Evolutionary conservation across 1,284 basidiomycete genomes (phyloP), one percentile per base, ranked within the genome.

Genomic region (Sporisorium scitamineum): DNA sequence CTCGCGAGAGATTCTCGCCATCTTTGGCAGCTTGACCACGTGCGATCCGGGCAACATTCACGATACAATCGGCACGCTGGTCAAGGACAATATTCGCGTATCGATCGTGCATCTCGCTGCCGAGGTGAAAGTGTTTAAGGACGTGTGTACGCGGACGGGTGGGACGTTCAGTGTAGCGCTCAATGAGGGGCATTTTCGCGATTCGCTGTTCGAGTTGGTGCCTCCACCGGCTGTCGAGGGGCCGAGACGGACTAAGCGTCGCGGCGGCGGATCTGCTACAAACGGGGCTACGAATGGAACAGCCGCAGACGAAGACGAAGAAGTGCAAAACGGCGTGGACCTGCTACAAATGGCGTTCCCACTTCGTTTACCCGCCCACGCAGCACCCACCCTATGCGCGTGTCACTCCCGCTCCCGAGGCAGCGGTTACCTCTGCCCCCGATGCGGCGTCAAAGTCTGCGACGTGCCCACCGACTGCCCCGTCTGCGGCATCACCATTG

Each of bases 321-420:
- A 50, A 24, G 61, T 55, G 31, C 64, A 54, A 32, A 64, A 76
- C 22, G 75, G 80, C 8, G 77, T 83, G 1, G 83, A 99, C 86
- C 88, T 99, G 42, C 95, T 99, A 91, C 92, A 97, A 88, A 99
- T 99, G 95, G 96, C 96, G 4, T 99, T 99, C 86, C 97, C 84
- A 3, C 61, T 79, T 0, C 70, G 81, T 3, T 64, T 84, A 7
- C 80, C 84, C 11, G 74, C 76, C 2, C 74, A 78, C 32, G 66
- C 79, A 5, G 65, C 79, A 4, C 66, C 80, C 0, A 78, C 83
- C 9, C 67, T 85, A 0, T 99, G 96, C 83, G 94, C 92, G 1
- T 99, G 96, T 84, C 96, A 99, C 85, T 93, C 93, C 3, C 90
- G 94, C 70, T 88, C 97, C 1, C 61, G 62, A 5, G 70, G 72